phyloP scores from a whole-genome alignment of 768 basidiomycete species.

The Scleroderma bovista region DNA sequence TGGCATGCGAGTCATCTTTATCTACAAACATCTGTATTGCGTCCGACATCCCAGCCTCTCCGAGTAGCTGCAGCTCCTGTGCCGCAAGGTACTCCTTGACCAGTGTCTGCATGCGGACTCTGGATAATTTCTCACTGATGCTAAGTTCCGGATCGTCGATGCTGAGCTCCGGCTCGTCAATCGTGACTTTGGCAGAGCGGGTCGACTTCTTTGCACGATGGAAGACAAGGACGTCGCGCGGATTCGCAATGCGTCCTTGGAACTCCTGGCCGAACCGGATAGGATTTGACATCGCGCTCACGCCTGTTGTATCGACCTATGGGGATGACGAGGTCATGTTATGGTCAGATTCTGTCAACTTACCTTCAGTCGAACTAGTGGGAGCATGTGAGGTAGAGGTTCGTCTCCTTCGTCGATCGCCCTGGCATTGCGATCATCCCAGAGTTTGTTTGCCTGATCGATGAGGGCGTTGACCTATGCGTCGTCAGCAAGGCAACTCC shows the following conservation, averaged over 20 bases:
- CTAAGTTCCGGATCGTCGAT: conserved; percentile 71
- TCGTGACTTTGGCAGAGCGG: conserved; percentile 48
- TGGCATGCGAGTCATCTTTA: conserved; percentile 94
- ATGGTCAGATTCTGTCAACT: not conserved
- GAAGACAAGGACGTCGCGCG: conserved; percentile 88
- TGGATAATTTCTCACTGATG: conserved; percentile 68
- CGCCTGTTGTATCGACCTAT: conserved; percentile 87
- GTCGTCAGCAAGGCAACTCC: not conserved
- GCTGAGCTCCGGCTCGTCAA: conserved; percentile 75
- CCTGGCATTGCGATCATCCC: conserved; percentile 67
- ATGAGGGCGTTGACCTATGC: conserved; percentile 26
- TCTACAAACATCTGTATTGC: conserved; percentile 95
- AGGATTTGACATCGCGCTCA: conserved; percentile 90
- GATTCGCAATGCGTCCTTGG: conserved; percentile 86
- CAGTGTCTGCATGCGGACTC: conserved; percentile 80
- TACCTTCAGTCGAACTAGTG: conserved; percentile 82
- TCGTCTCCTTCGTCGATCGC: conserved; percentile 60
- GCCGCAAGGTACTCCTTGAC: conserved; percentile 90
- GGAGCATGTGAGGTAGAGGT: conserved; percentile 67
- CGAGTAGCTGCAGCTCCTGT: conserved; percentile 88
- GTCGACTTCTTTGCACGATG: conserved; percentile 66
- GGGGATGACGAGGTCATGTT: not conserved
- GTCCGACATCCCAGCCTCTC: conserved; percentile 86
- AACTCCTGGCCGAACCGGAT: conserved; percentile 97
- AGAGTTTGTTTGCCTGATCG: conserved; percentile 66